phyloP scores from a whole-genome alignment of 306 rosid genomes.

The apple (Malus domestica) region DNA sequence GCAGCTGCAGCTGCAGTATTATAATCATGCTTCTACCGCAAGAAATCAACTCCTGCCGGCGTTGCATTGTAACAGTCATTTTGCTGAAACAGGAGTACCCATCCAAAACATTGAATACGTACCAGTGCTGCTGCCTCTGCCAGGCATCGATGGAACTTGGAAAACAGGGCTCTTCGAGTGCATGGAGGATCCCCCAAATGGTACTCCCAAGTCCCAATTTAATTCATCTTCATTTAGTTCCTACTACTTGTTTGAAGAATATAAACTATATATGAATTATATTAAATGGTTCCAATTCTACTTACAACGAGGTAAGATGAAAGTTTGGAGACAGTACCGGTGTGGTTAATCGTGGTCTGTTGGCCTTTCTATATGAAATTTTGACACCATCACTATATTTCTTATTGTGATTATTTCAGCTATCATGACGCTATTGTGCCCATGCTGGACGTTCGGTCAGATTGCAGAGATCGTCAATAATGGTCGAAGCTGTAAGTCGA shows the following conservation, averaged over 20 bases:
- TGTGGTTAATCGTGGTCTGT: too few species aligned
- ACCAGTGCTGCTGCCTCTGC: not conserved
- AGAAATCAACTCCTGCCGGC: not conserved
- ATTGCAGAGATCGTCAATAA: constrained; percentile 7
- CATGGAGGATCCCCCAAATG: not conserved
- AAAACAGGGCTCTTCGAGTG: constrained; percentile 3
- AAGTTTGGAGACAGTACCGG: too few species aligned
- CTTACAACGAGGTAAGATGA: not conserved
- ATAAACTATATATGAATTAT: too few species aligned
- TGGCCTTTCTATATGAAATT: too few species aligned
- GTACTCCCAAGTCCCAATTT: not conserved
- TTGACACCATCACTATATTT: not conserved
- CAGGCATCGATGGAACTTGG: not conserved
- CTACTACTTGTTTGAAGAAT: not conserved
- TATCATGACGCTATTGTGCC: not conserved
- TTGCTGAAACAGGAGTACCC: constrained; percentile 8
- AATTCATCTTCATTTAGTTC: not conserved
- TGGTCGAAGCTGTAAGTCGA: not conserved
- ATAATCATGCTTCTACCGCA: not conserved
- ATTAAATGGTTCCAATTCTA: not conserved
- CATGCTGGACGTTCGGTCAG: constrained; percentile 10
- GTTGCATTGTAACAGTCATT: not conserved
- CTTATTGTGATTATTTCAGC: not conserved
- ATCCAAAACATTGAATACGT: not conserved
- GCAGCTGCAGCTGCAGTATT: not conserved